Evolutionary conservation across 805 yeast species (phyloP), one percentile per base, ranked within the genome.

Genomic region (Pichia membranifaciens): DNA sequence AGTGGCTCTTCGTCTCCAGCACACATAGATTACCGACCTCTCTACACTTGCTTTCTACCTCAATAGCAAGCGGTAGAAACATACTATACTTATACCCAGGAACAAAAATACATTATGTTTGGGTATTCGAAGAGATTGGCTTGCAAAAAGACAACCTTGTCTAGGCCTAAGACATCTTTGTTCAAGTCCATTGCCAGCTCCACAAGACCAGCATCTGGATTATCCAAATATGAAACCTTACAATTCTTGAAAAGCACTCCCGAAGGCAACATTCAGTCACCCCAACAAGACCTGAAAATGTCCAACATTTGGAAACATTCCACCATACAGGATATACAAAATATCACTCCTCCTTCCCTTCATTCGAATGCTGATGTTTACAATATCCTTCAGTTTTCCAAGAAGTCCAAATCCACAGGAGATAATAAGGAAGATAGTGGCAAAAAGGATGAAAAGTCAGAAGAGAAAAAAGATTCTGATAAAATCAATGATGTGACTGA

Each of bases 361-460:
- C 10, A 10, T 25, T 25, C 29, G 10, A 10, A 25, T 25, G 10
- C 29, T 25, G 10, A 25, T 25, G 7, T 25, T 10, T 7, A 25
- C 7, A 25, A 10, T 10, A 25, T 25, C 29, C 29, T 25, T 10
- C 7, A 25, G 29, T 25, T 25, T 10, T 38, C 48, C 13, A 44
- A 44, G 17, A 44, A 44, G 34, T 45, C 45, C 16, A 35, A 43
- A 12, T 3, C 32, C 15, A 31, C 12, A n/a, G 38, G 31, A 25
- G 34, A 37, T n/a, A 25, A 29, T 22, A 28, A 45, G 40, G 45
- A 39, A 29, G 41, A 45, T 21, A 49, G 51, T n/a, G 49, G 53
- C 25, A 48, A 38, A 32, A 55, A 50, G 12, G 33, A 55, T 21
- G 47, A 56, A 16, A 22, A 36, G 7, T 36, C 39, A 13, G 20